A percentile compares a stretch with the other conserved stretches of the same genome.
These are phyloP conservation scores for Hypoxylon rubiginosum DNA, from an alignment of 2,329 filamentous ascomycete genomes.

Conservation along the genomic window DNA sequence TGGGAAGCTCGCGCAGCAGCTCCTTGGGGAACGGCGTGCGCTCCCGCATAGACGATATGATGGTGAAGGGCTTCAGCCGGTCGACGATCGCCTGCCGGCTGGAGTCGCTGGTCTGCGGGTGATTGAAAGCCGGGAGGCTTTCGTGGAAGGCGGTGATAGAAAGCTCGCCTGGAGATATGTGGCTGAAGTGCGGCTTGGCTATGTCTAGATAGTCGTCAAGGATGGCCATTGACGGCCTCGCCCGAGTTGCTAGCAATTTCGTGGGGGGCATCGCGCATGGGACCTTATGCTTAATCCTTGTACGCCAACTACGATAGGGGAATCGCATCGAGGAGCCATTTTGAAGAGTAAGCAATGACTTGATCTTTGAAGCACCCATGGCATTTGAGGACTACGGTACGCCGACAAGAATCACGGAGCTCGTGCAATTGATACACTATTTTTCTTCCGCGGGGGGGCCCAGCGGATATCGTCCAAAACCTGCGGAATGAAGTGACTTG, in stretches of 20 bases:
- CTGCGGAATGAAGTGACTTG: no score
- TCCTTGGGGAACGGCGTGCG: slow-evolving; percentile 71
- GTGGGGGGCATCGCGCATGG: neutral
- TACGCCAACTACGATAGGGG: neutral
- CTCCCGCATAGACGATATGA: slow-evolving; percentile 74
- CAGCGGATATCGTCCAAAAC: no score
- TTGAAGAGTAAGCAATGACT: neutral
- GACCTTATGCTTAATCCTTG: neutral
- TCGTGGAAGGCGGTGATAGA: slow-evolving; percentile 44
- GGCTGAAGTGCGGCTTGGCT: slow-evolving; percentile 61
- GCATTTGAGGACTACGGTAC: neutral
- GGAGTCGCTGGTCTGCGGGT: slow-evolving; percentile 47
- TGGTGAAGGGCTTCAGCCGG: slow-evolving; percentile 68
- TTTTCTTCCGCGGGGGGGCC: neutral
- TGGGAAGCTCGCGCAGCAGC: slow-evolving; percentile 69
- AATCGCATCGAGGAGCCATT: neutral
- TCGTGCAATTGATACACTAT: neutral
- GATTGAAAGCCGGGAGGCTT: slow-evolving; percentile 32
- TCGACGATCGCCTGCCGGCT: slow-evolving; percentile 62
- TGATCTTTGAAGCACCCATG: neutral
- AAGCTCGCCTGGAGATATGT: slow-evolving; percentile 56
- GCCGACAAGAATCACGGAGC: neutral
- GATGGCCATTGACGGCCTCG: slow-evolving; percentile 58
- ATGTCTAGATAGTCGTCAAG: slow-evolving; percentile 71
- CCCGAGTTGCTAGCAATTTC: slow-evolving; percentile 18